These are phyloP conservation scores for Pseudocercospora pini-densiflorae DNA, from an alignment of 2,329 filamentous ascomycete species.

Conservation along the genomic window DNA sequence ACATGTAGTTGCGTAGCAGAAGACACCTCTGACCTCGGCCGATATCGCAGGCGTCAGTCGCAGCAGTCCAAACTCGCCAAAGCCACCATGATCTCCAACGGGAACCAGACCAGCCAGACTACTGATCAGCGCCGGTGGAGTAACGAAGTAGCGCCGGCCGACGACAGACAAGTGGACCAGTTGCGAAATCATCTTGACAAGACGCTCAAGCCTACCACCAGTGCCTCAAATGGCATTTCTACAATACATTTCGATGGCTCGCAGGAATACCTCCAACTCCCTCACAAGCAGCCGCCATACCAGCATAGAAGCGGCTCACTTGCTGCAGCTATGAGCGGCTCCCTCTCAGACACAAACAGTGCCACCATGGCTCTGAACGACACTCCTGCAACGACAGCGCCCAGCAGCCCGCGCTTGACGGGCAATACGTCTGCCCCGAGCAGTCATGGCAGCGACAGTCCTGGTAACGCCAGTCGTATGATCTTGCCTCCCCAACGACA, in stretches of 20 bases:
- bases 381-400: slow-evolving; percentile 66
- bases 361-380: slow-evolving; percentile 58
- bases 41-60: slow-evolving; percentile 40
- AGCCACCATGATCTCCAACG: slow-evolving; percentile 37
- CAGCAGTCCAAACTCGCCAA: slow-evolving; percentile 38
- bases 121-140: slow-evolving; percentile 23
- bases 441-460: slow-evolving; percentile 24
- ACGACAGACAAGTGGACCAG: slow-evolving; percentile 36
- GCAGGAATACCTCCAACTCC: slow-evolving; percentile 14
- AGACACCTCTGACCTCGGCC: slow-evolving; percentile 36
- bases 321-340: slow-evolving; percentile 34
- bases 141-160: slow-evolving; percentile 24
- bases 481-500: slow-evolving; percentile 64
- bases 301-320: slow-evolving; percentile 28
- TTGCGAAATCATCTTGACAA: slow-evolving; percentile 36
- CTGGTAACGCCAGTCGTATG: slow-evolving; percentile 50
- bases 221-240: slow-evolving; percentile 8
- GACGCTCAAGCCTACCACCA: slow-evolving; percentile 31
- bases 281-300: slow-evolving; percentile 11
- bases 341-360: slow-evolving; percentile 30
- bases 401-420: slow-evolving; percentile 51
- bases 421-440: slow-evolving; percentile 28
- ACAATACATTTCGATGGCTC: slow-evolving; percentile 13
- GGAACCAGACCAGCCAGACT: slow-evolving; percentile 18
- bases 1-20: slow-evolving; percentile 37